A percentile compares a stretch with the other conserved stretches of the same genome.
These are phyloP conservation scores for Colletotrichum siamense DNA, from an alignment of 2,329 filamentous ascomycete genomes.

Conservation along the genomic window DNA sequence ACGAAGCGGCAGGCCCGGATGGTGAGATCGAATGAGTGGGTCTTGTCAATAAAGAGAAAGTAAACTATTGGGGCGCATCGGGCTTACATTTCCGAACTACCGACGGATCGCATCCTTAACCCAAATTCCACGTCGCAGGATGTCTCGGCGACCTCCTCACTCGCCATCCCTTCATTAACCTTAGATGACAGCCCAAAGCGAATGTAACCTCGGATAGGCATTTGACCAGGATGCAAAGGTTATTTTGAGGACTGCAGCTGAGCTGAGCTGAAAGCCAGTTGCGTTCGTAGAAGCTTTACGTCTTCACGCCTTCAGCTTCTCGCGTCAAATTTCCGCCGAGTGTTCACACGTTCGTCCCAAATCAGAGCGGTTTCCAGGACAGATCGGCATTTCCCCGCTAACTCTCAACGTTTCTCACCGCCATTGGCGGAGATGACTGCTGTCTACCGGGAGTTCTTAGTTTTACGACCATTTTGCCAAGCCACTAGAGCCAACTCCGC, in stretches of 20 bases:
- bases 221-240: background rate
- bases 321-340: conserved; percentile 12
- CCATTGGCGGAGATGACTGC: background rate
- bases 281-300: background rate
- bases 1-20: background rate
- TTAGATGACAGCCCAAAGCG: background rate
- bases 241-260: background rate
- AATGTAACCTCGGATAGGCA: background rate
- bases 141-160: background rate
- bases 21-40: background rate
- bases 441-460: background rate
- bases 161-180: background rate
- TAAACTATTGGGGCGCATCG: background rate
- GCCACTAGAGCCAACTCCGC: conserved; percentile 1
- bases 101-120: background rate
- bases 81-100: background rate
- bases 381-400: conserved; percentile 7
- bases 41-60: background rate
- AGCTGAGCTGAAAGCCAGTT: background rate
- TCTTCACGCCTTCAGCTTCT: background rate
- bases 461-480: conserved; percentile 1
- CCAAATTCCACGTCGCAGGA: background rate
- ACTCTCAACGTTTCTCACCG: background rate
- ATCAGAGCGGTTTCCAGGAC: background rate
- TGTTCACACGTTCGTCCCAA: background rate